Evolutionary conservation across 345 rosid species (phyloP), one percentile per base, ranked within the genome.

Genomic region (Rhodomyrtus tomentosa): DNA sequence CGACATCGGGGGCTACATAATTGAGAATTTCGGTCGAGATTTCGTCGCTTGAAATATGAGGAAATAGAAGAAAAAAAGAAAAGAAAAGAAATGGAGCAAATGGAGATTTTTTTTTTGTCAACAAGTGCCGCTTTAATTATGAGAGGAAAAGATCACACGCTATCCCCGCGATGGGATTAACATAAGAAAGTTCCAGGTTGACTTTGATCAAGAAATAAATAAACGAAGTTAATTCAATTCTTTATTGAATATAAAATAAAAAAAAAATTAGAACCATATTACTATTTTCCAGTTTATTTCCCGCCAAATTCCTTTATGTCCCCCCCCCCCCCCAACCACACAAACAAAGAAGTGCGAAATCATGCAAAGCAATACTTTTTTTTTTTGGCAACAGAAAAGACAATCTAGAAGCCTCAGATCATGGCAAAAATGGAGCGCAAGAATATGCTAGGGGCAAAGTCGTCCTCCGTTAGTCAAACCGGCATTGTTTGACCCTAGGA

Each of bases 1-100:
- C 40, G 16, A 59, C 11, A 16, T 29, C 4, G 32, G 73, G 73
- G 72, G 40, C 40, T 8, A 59, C 40, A 11, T 15, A 10, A 62
- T 36, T 18, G 22, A 18, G 76, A 36, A 68, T 36, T 36, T 36
- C 3, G 1, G 1, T 18, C 24, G 45, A 36, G 76, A 68, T 16
- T 8, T 4, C 6, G 21, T 1, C 3, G 38, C 76, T 32, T 18
- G 0, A 32, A 32, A 6, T 0, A 6, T 6, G 9, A 9, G 8
- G 4, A 16, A 16, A 9, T 0, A 9, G 4, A 18, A 68, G 40
- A 40, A n/a, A n/a, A 18, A 32, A 7, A 45, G 10, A 6, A 40
- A 62, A 68, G 45, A 18, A 18, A 16, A 32, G 42, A 16, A 18
- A 36, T 18, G 45, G 76, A 18, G 45, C 1, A 21, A 8, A 9